Conservation (phyloP, 495 filamentous ascomycete genomes). For the Daldinia bambusicola region DNA sequence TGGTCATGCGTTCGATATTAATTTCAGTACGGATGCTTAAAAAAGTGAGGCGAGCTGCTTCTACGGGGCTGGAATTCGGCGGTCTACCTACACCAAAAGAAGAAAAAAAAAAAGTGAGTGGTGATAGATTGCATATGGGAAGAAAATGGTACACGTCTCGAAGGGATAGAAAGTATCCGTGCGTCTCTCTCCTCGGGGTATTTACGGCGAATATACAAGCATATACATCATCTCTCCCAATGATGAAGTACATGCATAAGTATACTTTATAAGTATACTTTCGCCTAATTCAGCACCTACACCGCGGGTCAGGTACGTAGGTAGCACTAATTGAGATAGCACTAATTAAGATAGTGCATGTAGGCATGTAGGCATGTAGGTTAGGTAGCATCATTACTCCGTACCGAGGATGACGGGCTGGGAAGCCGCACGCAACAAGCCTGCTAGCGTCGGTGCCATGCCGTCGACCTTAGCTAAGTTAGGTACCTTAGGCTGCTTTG, state of each 20-base stretch:
- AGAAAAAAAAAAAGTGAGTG: not conserved
- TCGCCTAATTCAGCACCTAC: not conserved
- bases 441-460: slow-evolving; percentile 36
- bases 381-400: slow-evolving; percentile 30
- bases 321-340: too few species aligned
- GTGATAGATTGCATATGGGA: not conserved
- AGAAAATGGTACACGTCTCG: not conserved
- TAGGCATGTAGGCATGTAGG: not conserved
- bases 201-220: not conserved
- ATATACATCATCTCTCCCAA: slow-evolving; percentile 4
- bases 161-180: not conserved
- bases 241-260: not conserved
- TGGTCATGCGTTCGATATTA: slow-evolving; percentile 44
- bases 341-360: too few species aligned
- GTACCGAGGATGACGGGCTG: slow-evolving; percentile 27
- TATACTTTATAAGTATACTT: too few species aligned
- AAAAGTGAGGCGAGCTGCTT: slow-evolving; percentile 44
- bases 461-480: slow-evolving; percentile 33
- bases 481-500: slow-evolving; percentile 28
- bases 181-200: slow-evolving; percentile 7
- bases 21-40: slow-evolving; percentile 34
- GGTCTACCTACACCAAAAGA: slow-evolving; percentile 31
- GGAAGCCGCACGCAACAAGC: slow-evolving; percentile 29
- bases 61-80: slow-evolving; percentile 41
- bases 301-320: slow-evolving; percentile 5